phyloP scores from a whole-genome alignment of 306 rosid species.

The Quercus aquifolioides region DNA sequence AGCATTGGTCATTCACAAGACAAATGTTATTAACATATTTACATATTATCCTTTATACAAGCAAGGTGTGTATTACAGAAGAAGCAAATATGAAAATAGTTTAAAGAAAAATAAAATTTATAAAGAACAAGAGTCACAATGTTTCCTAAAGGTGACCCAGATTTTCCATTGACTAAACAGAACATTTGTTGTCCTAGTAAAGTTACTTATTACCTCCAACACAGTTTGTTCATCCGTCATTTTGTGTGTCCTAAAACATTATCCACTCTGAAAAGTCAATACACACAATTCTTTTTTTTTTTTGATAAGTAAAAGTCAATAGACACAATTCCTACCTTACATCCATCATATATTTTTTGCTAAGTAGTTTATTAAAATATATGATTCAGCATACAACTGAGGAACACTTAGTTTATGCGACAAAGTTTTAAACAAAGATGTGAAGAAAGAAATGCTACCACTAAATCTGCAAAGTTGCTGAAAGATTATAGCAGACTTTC shows the following conservation, averaged over 20 bases:
- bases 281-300: no score
- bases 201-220: no score
- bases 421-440: background rate
- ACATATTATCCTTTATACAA: background rate
- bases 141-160: no score
- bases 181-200: no score
- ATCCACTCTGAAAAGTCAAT: no score
- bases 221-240: no score
- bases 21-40: background rate
- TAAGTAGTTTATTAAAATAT: no score
- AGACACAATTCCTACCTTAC: no score
- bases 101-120: background rate
- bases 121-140: background rate
- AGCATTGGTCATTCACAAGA: background rate
- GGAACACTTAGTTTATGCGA: background rate
- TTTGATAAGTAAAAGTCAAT: no score
- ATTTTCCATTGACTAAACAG: no score
- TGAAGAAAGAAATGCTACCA: background rate
- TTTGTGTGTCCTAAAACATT: no score
- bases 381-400: background rate
- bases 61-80: background rate
- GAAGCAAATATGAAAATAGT: background rate
- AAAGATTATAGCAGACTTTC: background rate
- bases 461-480: background rate
- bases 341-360: background rate